phyloP scores from a whole-genome alignment of 306 rosid genomes.

The Prunus campanulata region DNA sequence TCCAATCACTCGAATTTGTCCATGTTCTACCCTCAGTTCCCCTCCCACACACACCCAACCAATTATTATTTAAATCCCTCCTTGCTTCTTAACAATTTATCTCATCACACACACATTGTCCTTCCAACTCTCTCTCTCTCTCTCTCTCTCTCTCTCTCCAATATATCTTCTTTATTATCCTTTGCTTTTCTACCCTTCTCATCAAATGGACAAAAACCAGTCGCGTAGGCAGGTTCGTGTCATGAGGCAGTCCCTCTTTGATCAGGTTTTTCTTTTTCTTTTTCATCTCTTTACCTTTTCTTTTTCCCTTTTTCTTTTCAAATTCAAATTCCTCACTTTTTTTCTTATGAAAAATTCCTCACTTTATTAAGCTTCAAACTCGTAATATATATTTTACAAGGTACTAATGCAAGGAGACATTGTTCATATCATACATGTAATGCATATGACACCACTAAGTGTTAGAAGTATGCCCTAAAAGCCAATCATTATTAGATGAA shows the following conservation, averaged over 20 bases:
- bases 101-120: constrained; percentile 17
- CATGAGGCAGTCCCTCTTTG: constrained; percentile 76
- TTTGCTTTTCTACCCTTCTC: neutral
- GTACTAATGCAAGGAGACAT: no score
- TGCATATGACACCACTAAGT: no score
- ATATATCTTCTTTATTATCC: neutral
- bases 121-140: neutral
- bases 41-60: neutral
- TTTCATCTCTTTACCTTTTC: neutral
- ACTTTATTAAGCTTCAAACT: no score
- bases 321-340: no score
- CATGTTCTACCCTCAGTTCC: no score
- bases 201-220: constrained; percentile 59
- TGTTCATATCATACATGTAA: no score
- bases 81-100: constrained; percentile 24
- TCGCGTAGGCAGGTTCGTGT: constrained; percentile 48
- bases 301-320: no score
- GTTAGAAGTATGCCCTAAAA: no score
- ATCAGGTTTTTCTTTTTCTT: constrained; percentile 50
- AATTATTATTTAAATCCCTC: constrained; percentile 21
- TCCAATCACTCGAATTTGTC: no score
- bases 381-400: no score
- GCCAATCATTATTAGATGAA: no score
- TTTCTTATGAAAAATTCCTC: no score
- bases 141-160: neutral